Percentiles rank a stretch among this genome's conserved stretches.
Evolutionary conservation across 2,329 filamentous ascomycete species (phyloP).

Genomic region (Aspergillus felis): DNA sequence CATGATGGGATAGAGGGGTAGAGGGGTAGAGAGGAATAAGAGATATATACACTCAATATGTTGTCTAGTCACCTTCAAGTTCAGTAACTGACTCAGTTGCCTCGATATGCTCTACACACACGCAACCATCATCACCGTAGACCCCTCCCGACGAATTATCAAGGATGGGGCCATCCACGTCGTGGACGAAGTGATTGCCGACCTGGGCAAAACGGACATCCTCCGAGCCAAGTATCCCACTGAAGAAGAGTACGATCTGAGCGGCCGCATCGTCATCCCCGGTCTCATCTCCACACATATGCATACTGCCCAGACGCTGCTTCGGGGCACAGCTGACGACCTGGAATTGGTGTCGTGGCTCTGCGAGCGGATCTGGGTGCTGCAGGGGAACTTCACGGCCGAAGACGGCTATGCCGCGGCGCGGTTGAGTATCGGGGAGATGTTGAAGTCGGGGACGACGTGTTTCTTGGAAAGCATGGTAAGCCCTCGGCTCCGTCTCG

Average conservation of each 20-base stretch:
- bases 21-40: background rate
- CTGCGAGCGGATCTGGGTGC: slow-evolving; percentile 49
- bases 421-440: slow-evolving; percentile 47
- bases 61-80: too few relatives aligned
- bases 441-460: slow-evolving; percentile 49
- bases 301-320: slow-evolving; percentile 47
- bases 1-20: too few relatives aligned
- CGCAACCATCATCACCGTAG: slow-evolving; percentile 52
- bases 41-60: too few relatives aligned
- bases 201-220: slow-evolving; percentile 40
- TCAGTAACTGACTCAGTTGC: too few relatives aligned
- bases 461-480: slow-evolving; percentile 53
- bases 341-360: slow-evolving; percentile 50
- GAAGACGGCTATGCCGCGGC: slow-evolving; percentile 50
- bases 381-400: slow-evolving; percentile 43
- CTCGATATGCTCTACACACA: slow-evolving; percentile 43
- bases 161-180: slow-evolving; percentile 47
- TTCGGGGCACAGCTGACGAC: slow-evolving; percentile 49
- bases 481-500: background rate
- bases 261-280: slow-evolving; percentile 34
- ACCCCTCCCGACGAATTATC: slow-evolving; percentile 43
- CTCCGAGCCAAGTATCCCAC: slow-evolving; percentile 26
- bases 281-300: slow-evolving; percentile 51
- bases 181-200: slow-evolving; percentile 36
- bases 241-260: too few relatives aligned